Conservation (phyloP, 2,329 filamentous ascomycete genomes). For the Hypoxylon sp. region DNA sequence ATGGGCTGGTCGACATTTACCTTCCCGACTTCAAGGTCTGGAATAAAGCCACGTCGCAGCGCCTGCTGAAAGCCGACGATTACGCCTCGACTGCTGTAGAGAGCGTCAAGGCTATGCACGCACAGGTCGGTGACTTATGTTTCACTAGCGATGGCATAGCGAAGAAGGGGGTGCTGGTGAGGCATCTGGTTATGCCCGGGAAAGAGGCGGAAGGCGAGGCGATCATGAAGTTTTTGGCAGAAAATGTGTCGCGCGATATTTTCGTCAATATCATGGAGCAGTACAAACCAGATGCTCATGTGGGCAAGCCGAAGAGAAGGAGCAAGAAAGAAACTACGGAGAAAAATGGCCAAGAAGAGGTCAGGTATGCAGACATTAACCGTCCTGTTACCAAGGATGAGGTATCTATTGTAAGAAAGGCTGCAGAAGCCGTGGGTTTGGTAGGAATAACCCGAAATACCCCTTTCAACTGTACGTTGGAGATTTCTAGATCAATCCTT, state of each 20-base stretch:
- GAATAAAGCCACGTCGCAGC: slow-evolving; percentile 69
- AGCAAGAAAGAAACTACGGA: slow-evolving; percentile 38
- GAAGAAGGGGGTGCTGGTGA: slow-evolving; percentile 76
- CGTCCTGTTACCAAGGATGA: slow-evolving; percentile 72
- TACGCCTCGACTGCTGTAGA: slow-evolving; percentile 77
- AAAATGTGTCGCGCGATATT: slow-evolving; percentile 75
- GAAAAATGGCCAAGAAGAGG: slow-evolving; percentile 50
- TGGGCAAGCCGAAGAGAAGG: slow-evolving; percentile 71
- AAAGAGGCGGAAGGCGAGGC: slow-evolving; percentile 75
- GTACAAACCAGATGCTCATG: slow-evolving; percentile 81
- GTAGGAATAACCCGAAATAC: slow-evolving; percentile 4
- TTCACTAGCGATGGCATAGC: slow-evolving; percentile 85
- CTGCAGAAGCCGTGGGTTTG: slow-evolving; percentile 76
- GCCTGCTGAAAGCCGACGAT: slow-evolving; percentile 80
- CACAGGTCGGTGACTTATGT: slow-evolving; percentile 82
- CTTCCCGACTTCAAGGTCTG: slow-evolving; percentile 90
- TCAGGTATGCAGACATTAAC: slow-evolving; percentile 81
- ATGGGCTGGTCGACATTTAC: slow-evolving; percentile 85
- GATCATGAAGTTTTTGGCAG: slow-evolving; percentile 80
- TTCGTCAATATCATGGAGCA: slow-evolving; percentile 93
- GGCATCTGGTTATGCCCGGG: slow-evolving; percentile 87
- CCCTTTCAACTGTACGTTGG: background rate
- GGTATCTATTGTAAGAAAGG: slow-evolving; percentile 69
- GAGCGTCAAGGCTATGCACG: slow-evolving; percentile 81
- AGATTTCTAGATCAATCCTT: background rate